Evolutionary conservation across 1,284 basidiomycete genomes (phyloP).

Genomic region (Inonotus obliquus): DNA sequence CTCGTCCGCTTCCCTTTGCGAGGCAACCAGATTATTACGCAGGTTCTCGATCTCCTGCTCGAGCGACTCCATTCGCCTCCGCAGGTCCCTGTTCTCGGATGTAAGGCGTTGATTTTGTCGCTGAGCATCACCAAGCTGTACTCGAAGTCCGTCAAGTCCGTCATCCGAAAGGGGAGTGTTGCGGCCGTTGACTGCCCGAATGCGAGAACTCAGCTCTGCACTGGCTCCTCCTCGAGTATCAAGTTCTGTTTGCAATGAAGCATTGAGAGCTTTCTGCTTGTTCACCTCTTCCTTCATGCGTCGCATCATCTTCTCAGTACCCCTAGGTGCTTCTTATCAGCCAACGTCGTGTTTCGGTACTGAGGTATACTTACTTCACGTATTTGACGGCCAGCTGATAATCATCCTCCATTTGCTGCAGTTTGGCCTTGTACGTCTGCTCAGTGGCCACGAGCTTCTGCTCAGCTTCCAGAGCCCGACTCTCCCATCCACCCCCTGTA

Average conservation of each 20-base stretch:
- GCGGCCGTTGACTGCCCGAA: conserved; percentile 68
- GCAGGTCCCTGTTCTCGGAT: conserved; percentile 72
- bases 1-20: conserved; percentile 74
- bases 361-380: conserved; percentile 63
- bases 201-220: conserved; percentile 51
- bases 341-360: neutral
- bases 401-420: conserved; percentile 89
- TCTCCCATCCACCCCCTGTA: conserved; percentile 37
- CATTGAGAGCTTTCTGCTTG: conserved; percentile 82
- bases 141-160: conserved; percentile 57
- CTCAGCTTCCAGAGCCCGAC: conserved; percentile 63
- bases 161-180: conserved; percentile 74
- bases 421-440: conserved; percentile 65
- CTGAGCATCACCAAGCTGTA: conserved; percentile 66
- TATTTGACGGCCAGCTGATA: conserved; percentile 92
- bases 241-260: conserved; percentile 75
- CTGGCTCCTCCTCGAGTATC: conserved; percentile 62
- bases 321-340: conserved; percentile 44
- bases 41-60: conserved; percentile 70
- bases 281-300: conserved; percentile 93
- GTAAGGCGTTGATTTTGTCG: conserved; percentile 66
- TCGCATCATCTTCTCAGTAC: conserved; percentile 98
- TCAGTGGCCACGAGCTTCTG: conserved; percentile 78
- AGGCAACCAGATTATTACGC: conserved; percentile 67
- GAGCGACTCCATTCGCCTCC: conserved; percentile 66